These are phyloP conservation scores for Fusarium brevicatenulatum DNA, from an alignment of 2,329 filamentous ascomycete species.

Conservation along the genomic window DNA sequence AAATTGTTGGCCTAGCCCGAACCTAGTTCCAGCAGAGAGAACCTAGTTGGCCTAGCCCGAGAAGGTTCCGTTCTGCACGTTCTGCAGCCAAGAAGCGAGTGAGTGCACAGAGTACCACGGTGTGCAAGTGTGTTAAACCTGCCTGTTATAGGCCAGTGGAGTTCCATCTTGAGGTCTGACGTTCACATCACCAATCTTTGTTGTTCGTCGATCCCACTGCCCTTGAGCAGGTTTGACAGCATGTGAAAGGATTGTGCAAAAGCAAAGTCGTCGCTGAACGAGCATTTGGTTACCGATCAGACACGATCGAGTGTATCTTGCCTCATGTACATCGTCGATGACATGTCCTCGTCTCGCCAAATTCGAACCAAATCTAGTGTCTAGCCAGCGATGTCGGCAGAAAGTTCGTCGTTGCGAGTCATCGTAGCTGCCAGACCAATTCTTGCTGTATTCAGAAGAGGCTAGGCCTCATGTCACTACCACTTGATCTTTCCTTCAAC, in stretches of 20 bases:
- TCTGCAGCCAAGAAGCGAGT: constrained; percentile 20
- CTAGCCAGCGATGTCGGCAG: background rate
- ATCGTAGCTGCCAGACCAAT: constrained; percentile 1
- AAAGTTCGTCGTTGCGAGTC: constrained; percentile 12
- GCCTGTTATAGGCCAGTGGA: background rate
- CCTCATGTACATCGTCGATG: constrained; percentile 10
- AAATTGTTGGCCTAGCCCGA: constrained; percentile 10
- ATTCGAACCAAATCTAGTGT: constrained; percentile 8
- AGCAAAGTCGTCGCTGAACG: background rate
- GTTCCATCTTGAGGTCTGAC: constrained; percentile 6
- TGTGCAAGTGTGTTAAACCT: background rate
- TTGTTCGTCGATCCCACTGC: constrained; percentile 26
- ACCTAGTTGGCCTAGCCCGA: constrained; percentile 19
- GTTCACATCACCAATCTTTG: constrained; percentile 9
- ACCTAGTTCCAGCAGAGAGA: too few species aligned
- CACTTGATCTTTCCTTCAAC: background rate
- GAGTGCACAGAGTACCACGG: background rate
- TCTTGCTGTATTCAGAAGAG: background rate
- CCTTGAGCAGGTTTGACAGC: constrained; percentile 7
- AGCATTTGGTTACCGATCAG: constrained; percentile 3
- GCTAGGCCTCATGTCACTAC: background rate
- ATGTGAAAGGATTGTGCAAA: constrained; percentile 11
- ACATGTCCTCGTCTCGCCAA: background rate
- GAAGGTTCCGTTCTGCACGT: constrained; percentile 27
- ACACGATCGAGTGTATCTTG: constrained; percentile 13